These are phyloP conservation scores for Guyanaporus albipodus DNA, from an alignment of 768 basidiomycete species.

Conservation along the genomic window DNA sequence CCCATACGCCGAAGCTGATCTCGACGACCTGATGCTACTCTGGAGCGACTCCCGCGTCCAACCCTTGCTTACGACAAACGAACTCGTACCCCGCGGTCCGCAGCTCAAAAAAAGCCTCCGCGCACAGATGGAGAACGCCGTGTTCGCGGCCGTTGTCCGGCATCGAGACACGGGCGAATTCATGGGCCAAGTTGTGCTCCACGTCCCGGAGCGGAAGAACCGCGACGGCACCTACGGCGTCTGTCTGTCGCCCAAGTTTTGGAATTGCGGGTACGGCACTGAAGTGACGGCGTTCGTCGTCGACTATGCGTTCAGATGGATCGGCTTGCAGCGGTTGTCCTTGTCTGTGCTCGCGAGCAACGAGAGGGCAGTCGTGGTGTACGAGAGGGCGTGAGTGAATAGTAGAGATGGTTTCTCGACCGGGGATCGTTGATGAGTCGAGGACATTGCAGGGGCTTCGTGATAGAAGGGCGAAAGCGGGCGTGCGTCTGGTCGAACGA, in stretches of 20 bases:
- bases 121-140: conserved; percentile 22
- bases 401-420: not conserved
- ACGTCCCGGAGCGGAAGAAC: conserved; percentile 23
- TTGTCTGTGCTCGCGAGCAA: conserved; percentile 39
- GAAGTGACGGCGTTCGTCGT: conserved; percentile 40
- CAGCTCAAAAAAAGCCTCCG: conserved; percentile 20
- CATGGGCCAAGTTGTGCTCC: conserved; percentile 31
- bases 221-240: conserved; percentile 33
- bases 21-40: conserved; percentile 27
- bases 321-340: conserved; percentile 40
- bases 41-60: conserved; percentile 31
- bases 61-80: conserved; percentile 13
- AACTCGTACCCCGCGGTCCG: conserved; percentile 10
- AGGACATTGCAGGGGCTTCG: conserved; percentile 36
- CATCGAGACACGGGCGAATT: conserved; percentile 29
- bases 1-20: conserved; percentile 30
- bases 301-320: conserved; percentile 38
- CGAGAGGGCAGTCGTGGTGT: conserved; percentile 36
- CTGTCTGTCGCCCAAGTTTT: conserved; percentile 29
- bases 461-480: conserved; percentile 36
- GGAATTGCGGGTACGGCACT: conserved; percentile 40
- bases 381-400: conserved; percentile 39
- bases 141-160: conserved; percentile 28
- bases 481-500: conserved; percentile 35
- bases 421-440: not conserved